Base-by-base conservation (phyloP, 2,329 filamentous ascomycete species). In the Fonsecaea pugnacius region DNA sequence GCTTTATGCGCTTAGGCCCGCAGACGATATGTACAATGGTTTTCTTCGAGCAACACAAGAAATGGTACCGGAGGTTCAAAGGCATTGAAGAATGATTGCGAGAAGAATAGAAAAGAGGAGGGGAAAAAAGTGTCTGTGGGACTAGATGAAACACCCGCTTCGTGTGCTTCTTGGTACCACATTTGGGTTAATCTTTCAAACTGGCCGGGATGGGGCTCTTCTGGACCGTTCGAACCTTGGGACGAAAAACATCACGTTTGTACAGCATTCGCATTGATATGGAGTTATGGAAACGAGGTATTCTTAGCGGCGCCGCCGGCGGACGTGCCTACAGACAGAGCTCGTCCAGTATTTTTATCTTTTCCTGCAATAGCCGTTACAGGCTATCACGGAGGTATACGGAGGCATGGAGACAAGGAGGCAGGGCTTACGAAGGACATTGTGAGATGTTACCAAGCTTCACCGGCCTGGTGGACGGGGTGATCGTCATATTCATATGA, bases 21-120 rank as follows among this genome's bases (percentile, higher is more conserved):
- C 87, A 89, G 73, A 89, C 87, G 0, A 85, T 89, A 66, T 84
- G 85, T 35, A 89, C 87, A 0, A 89, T 89, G 71, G 69, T 89
- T 65, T 89, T 89, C 74, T 77, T 89, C 70, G 87, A 89, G 71
- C 85, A 89, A 74, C 87, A 89, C 72, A 89, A 89, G 78, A 87
- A 86, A 77, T 74, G 87, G 4, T 89, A 87, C 73, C 77, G 79
- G 36, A 72, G 72, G 62, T 66, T 79, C 70, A 81, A 79, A 72
- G 75, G 69, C 2, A 43, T 69, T n/a, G 67, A 69, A 33, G 66
- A 68, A 27, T 65, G 35, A 56, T 30, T 30, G 27, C 27, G 40
- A 33, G n/a, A 16, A 6, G 40, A 18, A 21, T 21, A n/a, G 14
- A 18, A 38, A n/a, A 30, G n/a, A 18, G 16, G 24, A 18, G 38